Base-by-base conservation (phyloP, 495 filamentous ascomycete species). In the Achaetomiella virescens region DNA sequence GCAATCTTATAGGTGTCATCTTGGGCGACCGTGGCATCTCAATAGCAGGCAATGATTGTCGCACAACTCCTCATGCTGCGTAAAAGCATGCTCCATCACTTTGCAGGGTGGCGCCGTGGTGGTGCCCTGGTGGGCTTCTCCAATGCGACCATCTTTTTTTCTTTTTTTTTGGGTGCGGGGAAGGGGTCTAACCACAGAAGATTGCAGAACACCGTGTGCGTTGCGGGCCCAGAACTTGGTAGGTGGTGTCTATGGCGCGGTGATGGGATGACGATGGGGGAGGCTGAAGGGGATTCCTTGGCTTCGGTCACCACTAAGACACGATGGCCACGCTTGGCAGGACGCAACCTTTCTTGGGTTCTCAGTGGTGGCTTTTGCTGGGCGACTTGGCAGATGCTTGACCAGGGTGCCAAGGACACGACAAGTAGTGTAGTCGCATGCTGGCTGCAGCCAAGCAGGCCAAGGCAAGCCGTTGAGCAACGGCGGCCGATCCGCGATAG, bases 371-470 rank as follows among this genome's bases (percentile, higher is more conserved):
- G 61, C 61, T 61, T n/a, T n/a, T 64, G 52, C 54, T 45, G 47
- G 55, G 58, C 54, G 48, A 49, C 61, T 64, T 63, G 61, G 47
- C 61, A 52, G 44, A 57, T 55, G 57, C 54, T 57, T 60, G 42
- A 52, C 22, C 48, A 12, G 37, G 2, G 40, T 17, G 48, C 38
- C 55, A 35, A 49, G 44, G 1, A 43, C 36, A 9, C 40, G 18
- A 2, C 2, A 22, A 15, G 22, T 2, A n/a, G 10, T 0, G 40
- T 2, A 15, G n/a, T 3, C 14, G 37, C 6, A 7, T 24, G 17
- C 5, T 27, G 12, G 33, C 17, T 38, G 38, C n/a, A 18, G 18
- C 6, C 2, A 20, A 7, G 20, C 27, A 31, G 27, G 27, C 27
- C 27, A 9, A 31, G 9, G 27, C 27, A 31, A 31, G 27, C 27